Evolutionary conservation across 129 eudicot genomes (phyloP).

Genomic region (Flaveria trinervia): DNA sequence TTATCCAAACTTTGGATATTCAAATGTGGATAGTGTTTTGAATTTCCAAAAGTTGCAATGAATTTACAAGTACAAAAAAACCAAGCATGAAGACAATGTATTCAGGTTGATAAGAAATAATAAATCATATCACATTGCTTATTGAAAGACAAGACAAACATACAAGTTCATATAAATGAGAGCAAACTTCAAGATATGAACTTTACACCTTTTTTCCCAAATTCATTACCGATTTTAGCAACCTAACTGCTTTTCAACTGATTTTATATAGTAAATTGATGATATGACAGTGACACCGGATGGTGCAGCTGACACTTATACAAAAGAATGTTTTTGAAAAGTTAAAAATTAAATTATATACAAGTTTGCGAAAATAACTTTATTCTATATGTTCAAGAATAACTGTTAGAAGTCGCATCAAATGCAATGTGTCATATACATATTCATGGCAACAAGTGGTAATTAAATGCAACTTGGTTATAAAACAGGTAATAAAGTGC

Average conservation of each 20-base stretch:
- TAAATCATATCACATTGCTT: neutral
- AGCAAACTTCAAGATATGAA: neutral
- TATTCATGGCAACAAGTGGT: neutral
- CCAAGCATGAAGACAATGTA: neutral
- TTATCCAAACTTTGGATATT: neutral
- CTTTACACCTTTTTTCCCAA: neutral
- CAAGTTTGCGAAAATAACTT: neutral
- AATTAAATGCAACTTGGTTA: neutral
- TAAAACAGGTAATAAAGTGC: neutral
- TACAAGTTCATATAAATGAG: neutral
- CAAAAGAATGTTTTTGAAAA: neutral
- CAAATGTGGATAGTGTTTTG: neutral
- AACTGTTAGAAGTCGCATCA: neutral
- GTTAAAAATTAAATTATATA: neutral
- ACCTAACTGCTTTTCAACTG: too few species aligned
- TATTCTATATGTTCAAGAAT: neutral
- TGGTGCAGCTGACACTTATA: neutral
- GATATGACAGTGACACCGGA: neutral
- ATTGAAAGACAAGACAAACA: neutral
- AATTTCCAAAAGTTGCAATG: conserved; percentile 1
- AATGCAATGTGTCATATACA: neutral
- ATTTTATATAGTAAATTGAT: too few species aligned
- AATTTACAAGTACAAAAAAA: neutral
- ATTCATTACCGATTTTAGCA: neutral
- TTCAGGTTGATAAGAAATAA: neutral